A percentile compares a stretch with the other conserved stretches of the same genome.
phyloP scores from a whole-genome alignment of 176 grass and related monocot species.

The Tillandsia leiboldiana region DNA sequence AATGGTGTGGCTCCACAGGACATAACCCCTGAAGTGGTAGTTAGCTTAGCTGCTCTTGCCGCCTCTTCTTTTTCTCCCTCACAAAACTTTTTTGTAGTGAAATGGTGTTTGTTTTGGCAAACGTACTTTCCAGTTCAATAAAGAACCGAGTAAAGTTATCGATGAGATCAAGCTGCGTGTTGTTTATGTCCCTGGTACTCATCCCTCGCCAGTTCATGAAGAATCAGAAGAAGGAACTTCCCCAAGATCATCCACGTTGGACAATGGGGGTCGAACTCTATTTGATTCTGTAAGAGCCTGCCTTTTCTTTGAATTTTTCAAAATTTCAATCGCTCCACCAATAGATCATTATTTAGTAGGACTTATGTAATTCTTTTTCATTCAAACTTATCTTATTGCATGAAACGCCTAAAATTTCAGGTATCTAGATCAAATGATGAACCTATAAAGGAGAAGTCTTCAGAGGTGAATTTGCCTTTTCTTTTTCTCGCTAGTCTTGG shows the following conservation, averaged over 20 bases:
- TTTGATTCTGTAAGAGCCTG: conserved; percentile 56
- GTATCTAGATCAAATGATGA: conserved; percentile 61
- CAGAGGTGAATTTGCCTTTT: conserved; percentile 41
- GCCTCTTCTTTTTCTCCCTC: not conserved
- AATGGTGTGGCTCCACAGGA: conserved; percentile 55
- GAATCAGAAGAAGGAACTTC: conserved; percentile 85
- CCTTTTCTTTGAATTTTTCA: not conserved
- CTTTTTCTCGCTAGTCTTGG: not conserved
- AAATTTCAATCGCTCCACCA: not conserved
- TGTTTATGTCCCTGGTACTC: conserved; percentile 57
- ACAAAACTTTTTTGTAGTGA: conserved; percentile 9
- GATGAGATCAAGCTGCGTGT: conserved; percentile 93
- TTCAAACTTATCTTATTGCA: not conserved
- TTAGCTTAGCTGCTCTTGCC: not conserved
- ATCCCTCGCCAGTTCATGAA: conserved; percentile 47
- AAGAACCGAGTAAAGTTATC: conserved; percentile 71
- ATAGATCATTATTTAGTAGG: not conserved
- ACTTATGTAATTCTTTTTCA: not conserved
- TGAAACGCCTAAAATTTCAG: conserved; percentile 15
- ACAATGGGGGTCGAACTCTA: conserved; percentile 45
- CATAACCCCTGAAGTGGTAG: conserved; percentile 62
- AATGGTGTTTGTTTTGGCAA: not conserved
- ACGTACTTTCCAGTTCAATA: conserved; percentile 54
- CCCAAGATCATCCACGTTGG: conserved; percentile 42
- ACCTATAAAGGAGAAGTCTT: conserved; percentile 49